Base-by-base conservation (phyloP, 2,329 filamentous ascomycete species). In the Pseudogymnoascus sp. region DNA sequence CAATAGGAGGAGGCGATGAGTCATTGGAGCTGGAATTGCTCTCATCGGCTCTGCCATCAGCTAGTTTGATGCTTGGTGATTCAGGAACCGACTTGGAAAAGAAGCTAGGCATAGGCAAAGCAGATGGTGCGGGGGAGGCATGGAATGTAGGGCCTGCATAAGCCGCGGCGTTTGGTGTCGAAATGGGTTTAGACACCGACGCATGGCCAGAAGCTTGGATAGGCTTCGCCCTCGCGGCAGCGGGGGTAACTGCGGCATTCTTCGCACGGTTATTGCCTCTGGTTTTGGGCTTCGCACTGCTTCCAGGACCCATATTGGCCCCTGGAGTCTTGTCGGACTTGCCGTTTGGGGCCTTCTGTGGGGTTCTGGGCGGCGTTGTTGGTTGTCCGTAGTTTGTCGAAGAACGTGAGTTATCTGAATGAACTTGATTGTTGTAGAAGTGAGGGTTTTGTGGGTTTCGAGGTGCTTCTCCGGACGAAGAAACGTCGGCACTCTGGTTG, bases 111-210 rank as follows among this genome's bases (percentile, higher is more conserved):
- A 97, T 89, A 0, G 94, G 94, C 33, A 99, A 80, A 25, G 91
- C 87, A 7, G 92, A 95, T 0, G 94, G 89, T 1, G 92, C 93
- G 17, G 94, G 94, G 7, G 94, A 97, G 41, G 92, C 90, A 74
- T 97, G 92, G 74, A 97, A 99, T 4, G 92, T 95, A 35, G 93
- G 89, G 12, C 93, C 94, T 39, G 94, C 94, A 76, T 96, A 99
- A 51, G 88, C 86, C 64, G 84, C 79, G 55, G 73, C 58, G 6
- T 59, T 59, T 21, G 80, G 80, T 12, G 71, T 74, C 48, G 73
- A 73, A 41, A 72, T 69, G 59, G 77, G 77, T 41, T 74, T 74
- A 41, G 74, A 59, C 33, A 38, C 12, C 33, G 36, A 36, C 33
- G 12, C n/a, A 2, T 59, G 58, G 4, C 33, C 58, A 27, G 72